phyloP scores from a whole-genome alignment of 495 filamentous ascomycete genomes.

The Bombardia bombarda region DNA sequence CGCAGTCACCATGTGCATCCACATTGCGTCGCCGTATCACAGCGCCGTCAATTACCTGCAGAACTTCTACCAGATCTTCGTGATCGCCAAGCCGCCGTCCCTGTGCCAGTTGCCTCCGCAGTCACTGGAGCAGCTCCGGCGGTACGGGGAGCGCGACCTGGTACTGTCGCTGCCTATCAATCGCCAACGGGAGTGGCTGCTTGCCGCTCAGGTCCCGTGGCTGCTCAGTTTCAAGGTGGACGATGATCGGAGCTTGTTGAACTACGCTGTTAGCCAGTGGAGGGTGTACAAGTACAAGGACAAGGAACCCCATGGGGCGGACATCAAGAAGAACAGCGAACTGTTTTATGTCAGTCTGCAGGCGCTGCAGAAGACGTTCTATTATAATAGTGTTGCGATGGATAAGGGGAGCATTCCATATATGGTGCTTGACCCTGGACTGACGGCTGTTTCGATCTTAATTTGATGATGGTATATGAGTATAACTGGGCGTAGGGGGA shows the following conservation, averaged over 20 bases:
- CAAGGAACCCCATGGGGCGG: slow-evolving; percentile 5
- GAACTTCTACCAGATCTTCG: slow-evolving; percentile 41
- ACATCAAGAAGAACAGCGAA: slow-evolving; percentile 16
- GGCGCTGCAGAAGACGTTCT: slow-evolving; percentile 17
- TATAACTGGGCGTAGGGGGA: not conserved
- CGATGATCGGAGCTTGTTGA: slow-evolving; percentile 29
- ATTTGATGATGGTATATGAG: slow-evolving; percentile 13
- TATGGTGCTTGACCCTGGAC: slow-evolving; percentile 32
- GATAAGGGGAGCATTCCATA: slow-evolving; percentile 29
- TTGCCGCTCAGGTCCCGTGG: slow-evolving; percentile 35
- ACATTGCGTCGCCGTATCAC: slow-evolving; percentile 42
- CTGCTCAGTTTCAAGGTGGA: slow-evolving; percentile 35
- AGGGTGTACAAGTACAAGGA: slow-evolving; percentile 17
- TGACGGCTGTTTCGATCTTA: slow-evolving; percentile 33
- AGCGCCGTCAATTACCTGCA: slow-evolving; percentile 44
- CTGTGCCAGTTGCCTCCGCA: slow-evolving; percentile 27
- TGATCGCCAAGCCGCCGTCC: slow-evolving; percentile 35
- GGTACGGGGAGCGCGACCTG: slow-evolving; percentile 26
- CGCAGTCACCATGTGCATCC: slow-evolving; percentile 56
- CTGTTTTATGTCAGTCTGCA: slow-evolving; percentile 18
- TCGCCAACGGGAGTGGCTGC: slow-evolving; percentile 31
- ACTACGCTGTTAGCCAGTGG: slow-evolving; percentile 28
- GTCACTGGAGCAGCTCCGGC: slow-evolving; percentile 15
- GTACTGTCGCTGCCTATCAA: slow-evolving; percentile 34
- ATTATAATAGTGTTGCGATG: slow-evolving; percentile 17